Evolutionary conservation across 1,284 basidiomycete species (phyloP), one percentile per base, ranked within the genome.

Genomic region (Fomes fomentarius): DNA sequence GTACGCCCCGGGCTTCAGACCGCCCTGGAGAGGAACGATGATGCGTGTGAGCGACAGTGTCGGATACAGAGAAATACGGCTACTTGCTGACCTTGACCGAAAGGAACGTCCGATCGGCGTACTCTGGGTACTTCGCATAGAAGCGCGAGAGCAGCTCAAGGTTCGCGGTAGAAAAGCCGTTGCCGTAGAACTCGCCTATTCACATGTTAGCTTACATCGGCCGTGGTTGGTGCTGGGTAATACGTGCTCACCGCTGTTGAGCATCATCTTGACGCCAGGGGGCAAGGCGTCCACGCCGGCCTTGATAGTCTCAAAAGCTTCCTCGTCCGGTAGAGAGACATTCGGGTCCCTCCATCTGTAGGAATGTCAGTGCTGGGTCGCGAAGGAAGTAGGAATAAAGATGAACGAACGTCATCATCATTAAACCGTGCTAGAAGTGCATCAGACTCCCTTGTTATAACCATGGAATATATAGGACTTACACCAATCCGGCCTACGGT

Each of bases 301-400:
- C 64, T 82, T 85, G 74, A 89, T 84, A 6, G 82, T 74, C 35
- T 76, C 79, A 55, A 89, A 87, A 15, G 78, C 78, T 17, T 79
- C 71, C 47, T 83, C 78, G 40, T 89, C 83, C 1, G 80, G 66
- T 2, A 75, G 69, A 14, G 72, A 74, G 24, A 60, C 6, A 40
- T 43, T 50, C 7, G 50, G 54, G 17, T 52, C 52, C 28, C 57
- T 66, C 75, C 50, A 25, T 22, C 21, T 43, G n/a, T 11, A 11
- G 24, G 4, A 19, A 11, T 12, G 28, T n/a, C n/a, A n/a, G n/a
- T n/a, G 26, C 2, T 45, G 30, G 12, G n/a, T 12, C 31, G 7
- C 14, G 14, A 28, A 12, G 30, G 14, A 28, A 19, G 40, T 6
- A 26, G 34, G 34, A 25, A 43, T 19, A n/a, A n/a, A n/a, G n/a